phyloP scores from a whole-genome alignment of 768 basidiomycete genomes.

The Pisolithus microcarpus region DNA sequence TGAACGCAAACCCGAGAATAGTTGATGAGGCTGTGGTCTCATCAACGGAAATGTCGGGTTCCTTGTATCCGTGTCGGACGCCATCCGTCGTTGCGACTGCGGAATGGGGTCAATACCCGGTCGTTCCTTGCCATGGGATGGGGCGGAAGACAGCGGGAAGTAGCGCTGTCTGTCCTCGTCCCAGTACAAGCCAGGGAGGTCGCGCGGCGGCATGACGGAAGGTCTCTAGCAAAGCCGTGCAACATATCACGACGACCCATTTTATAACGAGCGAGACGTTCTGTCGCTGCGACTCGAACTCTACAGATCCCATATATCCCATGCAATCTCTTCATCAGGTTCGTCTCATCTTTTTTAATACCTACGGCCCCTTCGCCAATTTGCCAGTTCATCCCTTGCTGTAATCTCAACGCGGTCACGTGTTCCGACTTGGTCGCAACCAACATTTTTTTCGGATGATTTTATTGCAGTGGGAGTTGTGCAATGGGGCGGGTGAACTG shows the following conservation, averaged over 20 bases:
- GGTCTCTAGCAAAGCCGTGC: too few relatives aligned
- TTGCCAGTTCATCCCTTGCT: too few relatives aligned
- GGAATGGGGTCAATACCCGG: not conserved
- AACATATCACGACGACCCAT: too few relatives aligned
- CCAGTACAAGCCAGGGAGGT: slow-evolving; percentile 53
- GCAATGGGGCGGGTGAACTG: not conserved
- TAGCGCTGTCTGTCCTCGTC: slow-evolving; percentile 47
- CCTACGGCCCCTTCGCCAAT: not conserved
- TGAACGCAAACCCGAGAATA: slow-evolving; percentile 13
- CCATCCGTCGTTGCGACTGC: slow-evolving; percentile 3
- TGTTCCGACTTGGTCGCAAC: not conserved
- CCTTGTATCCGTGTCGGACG: too few relatives aligned
- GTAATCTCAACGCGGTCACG: slow-evolving; percentile 4
- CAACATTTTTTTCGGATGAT: not conserved
- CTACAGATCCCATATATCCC: not conserved
- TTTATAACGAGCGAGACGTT: too few relatives aligned
- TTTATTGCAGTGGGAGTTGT: not conserved
- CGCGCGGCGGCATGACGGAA: slow-evolving; percentile 20
- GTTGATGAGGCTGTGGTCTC: not conserved
- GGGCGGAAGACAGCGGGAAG: slow-evolving; percentile 43
- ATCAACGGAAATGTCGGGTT: not conserved
- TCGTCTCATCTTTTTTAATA: too few relatives aligned
- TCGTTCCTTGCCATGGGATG: slow-evolving; percentile 14
- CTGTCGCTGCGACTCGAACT: too few relatives aligned
- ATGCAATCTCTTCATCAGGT: too few relatives aligned